A percentile compares a stretch with the other conserved stretches of the same genome.
Evolutionary conservation across 2,329 filamentous ascomycete genomes (phyloP).

Genomic region (Fusarium heterosporum): DNA sequence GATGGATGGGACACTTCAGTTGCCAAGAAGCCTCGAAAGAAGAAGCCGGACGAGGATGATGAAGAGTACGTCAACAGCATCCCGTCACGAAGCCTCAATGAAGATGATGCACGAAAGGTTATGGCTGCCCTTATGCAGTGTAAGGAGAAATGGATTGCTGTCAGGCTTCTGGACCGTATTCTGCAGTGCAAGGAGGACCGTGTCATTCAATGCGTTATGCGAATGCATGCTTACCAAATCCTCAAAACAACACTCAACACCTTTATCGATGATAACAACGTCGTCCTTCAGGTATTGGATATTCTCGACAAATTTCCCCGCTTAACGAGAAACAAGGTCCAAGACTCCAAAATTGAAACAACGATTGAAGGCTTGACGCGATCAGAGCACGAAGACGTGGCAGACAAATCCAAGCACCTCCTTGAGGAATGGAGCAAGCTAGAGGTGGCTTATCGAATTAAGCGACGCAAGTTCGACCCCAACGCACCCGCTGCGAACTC

Average conservation of each 20-base stretch:
- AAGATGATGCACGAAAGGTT: conserved; percentile 88
- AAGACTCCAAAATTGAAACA: conserved; percentile 92
- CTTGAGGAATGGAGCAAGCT: conserved; percentile 89
- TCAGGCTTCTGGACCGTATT: conserved; percentile 91
- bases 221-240: conserved; percentile 97
- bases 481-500: conserved; percentile 68
- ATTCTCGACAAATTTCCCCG: conserved; percentile 91
- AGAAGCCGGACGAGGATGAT: conserved; percentile 90
- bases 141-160: conserved; percentile 99
- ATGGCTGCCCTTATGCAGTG: conserved; percentile 98
- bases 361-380: conserved; percentile 76
- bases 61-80: conserved; percentile 96
- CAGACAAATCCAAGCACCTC: conserved; percentile 75
- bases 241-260: conserved; percentile 86
- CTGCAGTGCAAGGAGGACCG: conserved; percentile 87
- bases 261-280: conserved; percentile 90
- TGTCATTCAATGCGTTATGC: conserved; percentile 88
- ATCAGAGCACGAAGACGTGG: conserved; percentile 80
- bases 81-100: conserved; percentile 81
- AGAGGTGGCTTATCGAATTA: conserved; percentile 92
- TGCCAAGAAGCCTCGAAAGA: conserved; percentile 90
- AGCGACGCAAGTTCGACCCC: conserved; percentile 85
- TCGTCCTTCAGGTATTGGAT: conserved; percentile 88
- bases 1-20: conserved; percentile 93
- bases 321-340: conserved; percentile 95